These are phyloP conservation scores for Coelastrella sp. DNA, from an alignment of 139 green algal genomes.

Conservation along the genomic window DNA sequence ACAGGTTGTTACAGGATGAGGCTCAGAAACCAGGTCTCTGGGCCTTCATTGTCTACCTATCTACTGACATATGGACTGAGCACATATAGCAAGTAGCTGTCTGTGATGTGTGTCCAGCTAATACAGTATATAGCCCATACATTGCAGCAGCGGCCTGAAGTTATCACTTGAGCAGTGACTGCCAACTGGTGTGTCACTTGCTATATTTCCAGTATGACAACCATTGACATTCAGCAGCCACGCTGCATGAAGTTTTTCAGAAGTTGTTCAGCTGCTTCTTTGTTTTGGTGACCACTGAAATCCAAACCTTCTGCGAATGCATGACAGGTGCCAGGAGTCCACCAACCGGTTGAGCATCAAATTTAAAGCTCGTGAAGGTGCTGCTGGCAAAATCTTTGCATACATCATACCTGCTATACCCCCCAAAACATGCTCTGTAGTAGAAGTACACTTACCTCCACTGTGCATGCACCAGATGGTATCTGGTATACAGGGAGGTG, in stretches of 20 bases:
- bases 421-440: slow-evolving; percentile 27
- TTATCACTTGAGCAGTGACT: background rate
- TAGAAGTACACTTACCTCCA: slow-evolving; percentile 12
- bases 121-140: no score
- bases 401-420: slow-evolving; percentile 32
- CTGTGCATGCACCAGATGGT: slow-evolving; percentile 45
- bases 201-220: background rate
- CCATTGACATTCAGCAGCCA: no score
- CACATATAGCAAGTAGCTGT: no score
- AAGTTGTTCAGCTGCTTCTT: no score
- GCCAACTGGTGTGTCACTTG: background rate
- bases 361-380: slow-evolving; percentile 58
- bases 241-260: no score
- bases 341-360: slow-evolving; percentile 70
- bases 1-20: slow-evolving; percentile 53
- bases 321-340: slow-evolving; percentile 67
- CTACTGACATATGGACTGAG: no score
- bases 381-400: slow-evolving; percentile 19
- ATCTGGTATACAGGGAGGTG: slow-evolving; percentile 1
- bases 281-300: background rate
- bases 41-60: no score
- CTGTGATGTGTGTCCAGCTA: no score
- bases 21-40: no score
- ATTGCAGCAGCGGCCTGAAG: no score
- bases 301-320: background rate